Conservation (phyloP, 1,139 yeast genomes). For the Protomyces gravidus region DNA sequence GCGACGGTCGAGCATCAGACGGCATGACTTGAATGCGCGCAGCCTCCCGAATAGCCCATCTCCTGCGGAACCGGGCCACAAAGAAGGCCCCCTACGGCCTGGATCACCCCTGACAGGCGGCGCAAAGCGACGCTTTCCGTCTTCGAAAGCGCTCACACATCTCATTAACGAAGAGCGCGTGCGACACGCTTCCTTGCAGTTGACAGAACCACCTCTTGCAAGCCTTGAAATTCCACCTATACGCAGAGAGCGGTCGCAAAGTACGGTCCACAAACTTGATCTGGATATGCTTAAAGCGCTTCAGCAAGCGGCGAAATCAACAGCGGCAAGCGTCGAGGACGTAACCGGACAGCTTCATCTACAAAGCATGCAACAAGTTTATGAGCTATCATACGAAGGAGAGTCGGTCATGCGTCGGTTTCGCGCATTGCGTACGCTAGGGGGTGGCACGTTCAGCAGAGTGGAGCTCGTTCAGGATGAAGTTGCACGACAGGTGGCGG, state of each 20-base stretch:
- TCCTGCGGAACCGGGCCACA: neutral
- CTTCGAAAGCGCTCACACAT: neutral
- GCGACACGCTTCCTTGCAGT: neutral
- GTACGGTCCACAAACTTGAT: neutral
- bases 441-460: conserved; percentile 44
- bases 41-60: neutral
- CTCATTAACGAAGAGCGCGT: neutral
- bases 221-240: neutral
- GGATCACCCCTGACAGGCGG: neutral
- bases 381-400: neutral
- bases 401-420: neutral
- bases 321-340: neutral
- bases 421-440: conserved; percentile 35
- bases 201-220: neutral
- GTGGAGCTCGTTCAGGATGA: conserved; percentile 43
- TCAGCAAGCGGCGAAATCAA: neutral
- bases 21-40: neutral
- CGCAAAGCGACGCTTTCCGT: neutral
- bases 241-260: neutral
- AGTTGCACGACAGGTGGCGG: conserved; percentile 43
- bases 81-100: neutral
- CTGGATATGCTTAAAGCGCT: neutral
- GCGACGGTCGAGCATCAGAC: neutral
- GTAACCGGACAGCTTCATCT: neutral
- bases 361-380: neutral